phyloP scores from a whole-genome alignment of 495 filamentous ascomycete species.

The Cenococcum geophilum region DNA sequence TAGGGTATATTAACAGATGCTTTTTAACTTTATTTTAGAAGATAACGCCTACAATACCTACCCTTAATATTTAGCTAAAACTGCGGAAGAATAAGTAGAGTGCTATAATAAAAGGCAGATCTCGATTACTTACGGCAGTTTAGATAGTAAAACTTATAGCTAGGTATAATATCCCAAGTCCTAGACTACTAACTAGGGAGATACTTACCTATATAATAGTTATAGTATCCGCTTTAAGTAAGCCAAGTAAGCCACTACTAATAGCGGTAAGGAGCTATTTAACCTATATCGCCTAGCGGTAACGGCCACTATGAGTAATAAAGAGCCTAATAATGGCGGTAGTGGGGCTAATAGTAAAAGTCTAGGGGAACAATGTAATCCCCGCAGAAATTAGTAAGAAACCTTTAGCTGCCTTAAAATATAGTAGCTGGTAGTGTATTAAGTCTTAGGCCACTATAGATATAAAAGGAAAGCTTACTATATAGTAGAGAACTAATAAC shows the following conservation, averaged over 20 bases:
- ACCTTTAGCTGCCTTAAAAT: conserved; percentile 53
- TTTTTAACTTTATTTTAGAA: conserved; percentile 52
- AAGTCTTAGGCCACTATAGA: too few relatives aligned
- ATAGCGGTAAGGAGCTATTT: conserved; percentile 47
- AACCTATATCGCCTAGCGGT: conserved; percentile 45
- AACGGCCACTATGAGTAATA: conserved; percentile 41
- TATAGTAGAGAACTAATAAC: conserved; percentile 52
- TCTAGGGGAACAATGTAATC: conserved; percentile 52
- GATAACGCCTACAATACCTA: conserved; percentile 52
- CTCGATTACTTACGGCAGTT: conserved; percentile 39
- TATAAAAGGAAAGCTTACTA: conserved; percentile 36
- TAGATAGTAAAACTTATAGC: conserved; percentile 46
- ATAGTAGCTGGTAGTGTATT: too few relatives aligned
- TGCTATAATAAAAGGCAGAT: conserved; percentile 43
- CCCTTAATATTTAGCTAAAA: conserved; percentile 57
- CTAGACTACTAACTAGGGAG: conserved; percentile 43
- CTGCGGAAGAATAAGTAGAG: conserved; percentile 54
- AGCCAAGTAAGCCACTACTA: conserved; percentile 42
- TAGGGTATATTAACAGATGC: too few relatives aligned
- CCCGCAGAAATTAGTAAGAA: conserved; percentile 49
- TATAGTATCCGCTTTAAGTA: conserved; percentile 42
- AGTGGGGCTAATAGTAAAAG: conserved; percentile 45
- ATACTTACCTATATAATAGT: conserved; percentile 42
- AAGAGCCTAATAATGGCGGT: conserved; percentile 37
- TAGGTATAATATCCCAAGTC: conserved; percentile 46